Conservation (phyloP, 805 yeast species). For the Lipomyces mesembrius region DNA sequence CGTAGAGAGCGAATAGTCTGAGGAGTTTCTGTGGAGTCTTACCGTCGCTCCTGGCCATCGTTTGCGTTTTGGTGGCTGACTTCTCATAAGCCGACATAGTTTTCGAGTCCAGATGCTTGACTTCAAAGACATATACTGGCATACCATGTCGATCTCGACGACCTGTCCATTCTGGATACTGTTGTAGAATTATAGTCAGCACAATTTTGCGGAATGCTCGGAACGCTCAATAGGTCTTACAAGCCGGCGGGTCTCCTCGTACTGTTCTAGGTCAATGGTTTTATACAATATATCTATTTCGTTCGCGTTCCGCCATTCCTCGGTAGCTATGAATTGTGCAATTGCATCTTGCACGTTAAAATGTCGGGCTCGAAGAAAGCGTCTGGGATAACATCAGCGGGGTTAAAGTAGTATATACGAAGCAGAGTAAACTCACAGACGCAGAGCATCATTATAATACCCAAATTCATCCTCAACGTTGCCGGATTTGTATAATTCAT, state of each 20-base stretch:
- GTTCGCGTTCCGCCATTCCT: conserved; percentile 2
- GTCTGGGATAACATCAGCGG: neutral
- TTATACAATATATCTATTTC: conserved; percentile 2
- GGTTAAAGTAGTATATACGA: neutral
- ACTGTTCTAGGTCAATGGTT: conserved; percentile 2
- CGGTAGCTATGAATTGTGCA: neutral
- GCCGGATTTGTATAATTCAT: neutral
- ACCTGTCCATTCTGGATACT: conserved; percentile 8
- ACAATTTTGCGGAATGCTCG: neutral
- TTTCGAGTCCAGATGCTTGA: conserved; percentile 9
- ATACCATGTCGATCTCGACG: conserved; percentile 7
- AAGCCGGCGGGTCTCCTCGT: conserved; percentile 7
- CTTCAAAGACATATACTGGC: conserved; percentile 3
- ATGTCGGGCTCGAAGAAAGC: conserved; percentile 6
- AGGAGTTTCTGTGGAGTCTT: conserved; percentile 7
- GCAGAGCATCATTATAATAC: neutral
- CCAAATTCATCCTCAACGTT: neutral
- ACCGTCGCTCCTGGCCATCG: neutral
- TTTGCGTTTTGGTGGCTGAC: neutral
- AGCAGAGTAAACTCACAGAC: neutral
- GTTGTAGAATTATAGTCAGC: neutral
- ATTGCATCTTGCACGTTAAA: conserved; percentile 6
- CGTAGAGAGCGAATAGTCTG: conserved; percentile 3
- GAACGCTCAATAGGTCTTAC: neutral
- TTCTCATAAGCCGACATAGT: conserved; percentile 4